Percentiles rank a stretch among this genome's conserved stretches.
These are phyloP conservation scores for Podospora bellae-mahoneyi DNA, from an alignment of 495 filamentous ascomycete species.

Conservation along the genomic window DNA sequence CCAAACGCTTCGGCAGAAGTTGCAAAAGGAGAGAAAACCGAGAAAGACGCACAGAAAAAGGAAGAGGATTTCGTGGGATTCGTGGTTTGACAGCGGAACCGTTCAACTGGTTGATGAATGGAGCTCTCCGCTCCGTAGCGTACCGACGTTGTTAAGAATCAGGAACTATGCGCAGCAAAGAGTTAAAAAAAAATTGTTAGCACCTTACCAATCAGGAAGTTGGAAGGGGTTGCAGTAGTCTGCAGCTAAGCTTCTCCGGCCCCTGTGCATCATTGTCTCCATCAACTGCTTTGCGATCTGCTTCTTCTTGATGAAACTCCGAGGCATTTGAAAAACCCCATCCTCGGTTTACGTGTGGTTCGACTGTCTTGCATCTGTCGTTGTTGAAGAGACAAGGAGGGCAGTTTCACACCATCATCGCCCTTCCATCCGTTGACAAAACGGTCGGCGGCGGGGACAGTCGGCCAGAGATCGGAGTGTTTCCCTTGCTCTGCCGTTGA, in stretches of 20 bases:
- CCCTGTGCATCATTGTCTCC: not conserved
- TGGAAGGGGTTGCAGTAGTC: not conserved
- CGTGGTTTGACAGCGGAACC: not conserved
- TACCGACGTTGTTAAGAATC: not conserved
- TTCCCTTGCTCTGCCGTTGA: conserved; percentile 1
- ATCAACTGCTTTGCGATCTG: not conserved
- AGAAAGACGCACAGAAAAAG: not conserved
- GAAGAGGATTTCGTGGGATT: not conserved
- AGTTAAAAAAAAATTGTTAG: conserved; percentile 1
- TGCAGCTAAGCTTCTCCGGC: conserved; percentile 1
- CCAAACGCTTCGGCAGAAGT: not conserved
- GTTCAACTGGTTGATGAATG: not conserved
- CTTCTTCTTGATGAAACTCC: not conserved
- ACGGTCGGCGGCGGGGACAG: not conserved
- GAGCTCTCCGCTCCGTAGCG: not conserved
- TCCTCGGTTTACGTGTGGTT: conserved; percentile 1
- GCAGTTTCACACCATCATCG: not conserved
- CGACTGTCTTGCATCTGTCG: not conserved
- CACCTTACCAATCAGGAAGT: conserved; percentile 4
- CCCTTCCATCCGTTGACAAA: conserved; percentile 1
- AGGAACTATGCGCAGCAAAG: not conserved
- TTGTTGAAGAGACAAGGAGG: not conserved
- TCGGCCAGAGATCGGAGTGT: conserved; percentile 1
- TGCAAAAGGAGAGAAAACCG: not conserved
- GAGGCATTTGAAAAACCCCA: not conserved